Evolutionary conservation across 257 asterid genomes (phyloP).

Genomic region (Capsicum chinense): DNA sequence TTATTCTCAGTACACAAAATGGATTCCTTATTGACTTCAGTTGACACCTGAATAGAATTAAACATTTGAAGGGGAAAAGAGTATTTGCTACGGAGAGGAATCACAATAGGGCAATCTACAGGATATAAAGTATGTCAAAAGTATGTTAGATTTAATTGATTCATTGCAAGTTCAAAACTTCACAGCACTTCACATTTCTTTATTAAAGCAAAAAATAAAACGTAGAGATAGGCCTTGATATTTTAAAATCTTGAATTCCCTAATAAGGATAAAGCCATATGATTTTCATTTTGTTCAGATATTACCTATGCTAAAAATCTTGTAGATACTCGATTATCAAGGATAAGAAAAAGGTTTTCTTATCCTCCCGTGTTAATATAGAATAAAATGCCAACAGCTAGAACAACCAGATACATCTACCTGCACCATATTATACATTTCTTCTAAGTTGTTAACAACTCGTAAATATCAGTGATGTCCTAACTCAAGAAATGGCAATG

Average conservation of each 20-base stretch:
- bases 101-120: conserved; percentile 5
- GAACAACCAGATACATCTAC: background rate
- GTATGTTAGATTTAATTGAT: conserved; percentile 9
- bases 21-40: conserved; percentile 45
- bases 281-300: conserved; percentile 4
- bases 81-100: background rate
- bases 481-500: background rate
- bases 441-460: conserved; percentile 2
- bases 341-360: background rate
- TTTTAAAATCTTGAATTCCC: background rate
- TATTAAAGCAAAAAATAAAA: background rate
- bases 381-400: background rate
- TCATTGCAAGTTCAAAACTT: conserved; percentile 19
- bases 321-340: conserved; percentile 4
- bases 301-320: background rate
- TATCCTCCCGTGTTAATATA: background rate
- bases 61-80: conserved; percentile 6
- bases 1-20: conserved; percentile 41
- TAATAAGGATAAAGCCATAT: background rate
- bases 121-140: background rate
- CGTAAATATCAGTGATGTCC: background rate
- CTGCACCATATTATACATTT: conserved; percentile 15
- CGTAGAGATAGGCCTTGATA: background rate
- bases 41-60: conserved; percentile 52
- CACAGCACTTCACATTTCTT: conserved; percentile 5